Base-by-base conservation (phyloP, 257 asterid genomes). In the Rhazya stricta region DNA sequence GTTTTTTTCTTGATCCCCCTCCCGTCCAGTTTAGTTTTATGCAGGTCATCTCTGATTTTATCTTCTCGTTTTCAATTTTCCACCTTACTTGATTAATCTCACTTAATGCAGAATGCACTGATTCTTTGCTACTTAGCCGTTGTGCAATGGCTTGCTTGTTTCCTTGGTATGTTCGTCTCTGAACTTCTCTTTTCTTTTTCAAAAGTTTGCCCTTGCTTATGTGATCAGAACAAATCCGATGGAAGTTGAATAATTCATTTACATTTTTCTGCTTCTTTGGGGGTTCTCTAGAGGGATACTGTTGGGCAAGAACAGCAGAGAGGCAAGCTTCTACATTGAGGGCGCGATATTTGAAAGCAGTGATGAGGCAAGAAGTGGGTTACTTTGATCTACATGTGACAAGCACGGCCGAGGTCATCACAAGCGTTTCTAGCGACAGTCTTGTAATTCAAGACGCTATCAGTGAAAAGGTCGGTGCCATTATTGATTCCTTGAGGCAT, bases 251-350 rank as follows among this genome's bases (percentile, higher is more conserved):
- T n/a, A n/a, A n/a, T n/a, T n/a, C n/a, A n/a, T n/a, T n/a, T n/a
- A n/a, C n/a, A n/a, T n/a, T n/a, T n/a, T 30, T 18, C 15, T 30
- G 15, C 34, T 43, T 67, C 1, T 21, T 25, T n/a, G 12, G 72
- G 46, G 1, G 12, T 32, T 19, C 16, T 63, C 0, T 73, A 94
- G 99, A 95, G 96, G 99, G 97, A 1, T 95, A 87, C 82, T 95
- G 98, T 72, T 95, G 98, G 98, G 87, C 98, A 69, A 88, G 97
- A 83, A 92, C 99, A 13, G 97, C 94, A 16, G 98, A 92, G 86
- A 88, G 98, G 66, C 97, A 92, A 83, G 97, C 98, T 36, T 89
- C 96, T 1, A 84, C 90, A 69, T 57, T 94, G 65, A 82, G 98
- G 73, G 81, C 86, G 15, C 83, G 88, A 46, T 94, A 94, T 72